Evolutionary conservation across 345 rosid genomes (phyloP), one percentile per base, ranked within the genome.

Genomic region (Excoecaria cochinchinensis): DNA sequence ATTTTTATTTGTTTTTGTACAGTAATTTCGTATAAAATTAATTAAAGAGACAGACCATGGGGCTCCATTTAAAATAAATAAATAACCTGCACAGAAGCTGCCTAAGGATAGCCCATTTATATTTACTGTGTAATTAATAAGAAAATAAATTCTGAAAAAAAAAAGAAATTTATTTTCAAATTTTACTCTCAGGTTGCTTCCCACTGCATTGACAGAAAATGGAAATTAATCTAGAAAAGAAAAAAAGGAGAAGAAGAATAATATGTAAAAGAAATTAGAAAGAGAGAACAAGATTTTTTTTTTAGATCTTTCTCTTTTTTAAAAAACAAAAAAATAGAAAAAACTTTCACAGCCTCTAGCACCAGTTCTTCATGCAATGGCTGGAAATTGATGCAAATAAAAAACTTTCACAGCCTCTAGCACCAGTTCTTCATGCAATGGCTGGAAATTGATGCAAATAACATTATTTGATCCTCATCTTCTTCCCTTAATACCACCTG

Each of bases 401-500:
- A 69, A 36, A 55, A 44, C 19, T 31, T 11, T 5, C 38, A 48
- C 38, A 48, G 19, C 59, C 74, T 58, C 62, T 22, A 19, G 38
- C 64, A 38, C 77, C 78, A 66, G 77, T 70, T 72, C 82, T 66
- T 70, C 59, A 9, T 67, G 40, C 81, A 71, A 16, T 17, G 17
- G 50, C 70, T 38, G 74, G 52, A 72, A 69, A 42, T 74, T 40
- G 65, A 57, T 50, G 50, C 14, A 51, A 58, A 51, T 77, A 74
- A 69, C 69, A 69, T 70, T 42, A 55, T 77, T 80, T 59, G 76
- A 56, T 67, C 67, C 60, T 71, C 79, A 24, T 79, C 48, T 55
- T 67, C 74, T 66, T 77, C 72, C 77, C 76, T 71, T 74, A 82
- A 51, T 70, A 77, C 88, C 88, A 85, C 85, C 94, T 88, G 88